Evolutionary conservation across 257 asterid species (phyloP), one percentile per base, ranked within the genome.

Genomic region (Voacanga thouarsii): DNA sequence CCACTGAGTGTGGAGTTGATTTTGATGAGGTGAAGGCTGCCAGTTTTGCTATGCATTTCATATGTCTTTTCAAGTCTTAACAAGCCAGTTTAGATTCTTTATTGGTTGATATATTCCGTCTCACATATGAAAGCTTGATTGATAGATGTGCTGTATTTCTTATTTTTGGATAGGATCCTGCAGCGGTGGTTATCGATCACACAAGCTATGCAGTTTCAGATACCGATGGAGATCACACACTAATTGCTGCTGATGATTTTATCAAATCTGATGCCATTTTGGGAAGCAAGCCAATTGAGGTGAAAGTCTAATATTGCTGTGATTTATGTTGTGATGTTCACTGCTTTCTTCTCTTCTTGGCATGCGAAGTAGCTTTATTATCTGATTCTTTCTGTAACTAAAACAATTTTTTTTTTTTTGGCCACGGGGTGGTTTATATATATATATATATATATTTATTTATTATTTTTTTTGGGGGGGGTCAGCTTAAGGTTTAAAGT

Each of bases 1-100:
- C 94, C 45, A 83, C 86, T 4, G 97, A 93, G 78, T 90, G 97
- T 75, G 98, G 97, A 71, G 89, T 90, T 87, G 97, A 93, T 83
- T 90, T 93, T 72, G 97, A 93, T 79, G 98, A 93, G 98, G 97
- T 90, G 78, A 30, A 33, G 21, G 9, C 59, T 70, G 30, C 16
- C 53, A 10, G 12, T 55, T 69, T 69, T 55, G 18, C 16, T 15
- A 6, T 63, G 44, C 18, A 9, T 59, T 67, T 71, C 14, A 24
- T 63, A 21, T 30, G 33, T 30, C 43, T 57, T 6, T 37, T 14
- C 12, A 1, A 5, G 50, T 26, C 28, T 28, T 8, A 11, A 12
- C 26, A 15, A 30, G 47, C 44, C 61, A 16, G 11, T 26, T 65
- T 70, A 33, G 33, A 41, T 50, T 77, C 28, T 33, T 72, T 45